Evolutionary conservation across 306 rosid species (phyloP).

Genomic region (Glycine latifolia): DNA sequence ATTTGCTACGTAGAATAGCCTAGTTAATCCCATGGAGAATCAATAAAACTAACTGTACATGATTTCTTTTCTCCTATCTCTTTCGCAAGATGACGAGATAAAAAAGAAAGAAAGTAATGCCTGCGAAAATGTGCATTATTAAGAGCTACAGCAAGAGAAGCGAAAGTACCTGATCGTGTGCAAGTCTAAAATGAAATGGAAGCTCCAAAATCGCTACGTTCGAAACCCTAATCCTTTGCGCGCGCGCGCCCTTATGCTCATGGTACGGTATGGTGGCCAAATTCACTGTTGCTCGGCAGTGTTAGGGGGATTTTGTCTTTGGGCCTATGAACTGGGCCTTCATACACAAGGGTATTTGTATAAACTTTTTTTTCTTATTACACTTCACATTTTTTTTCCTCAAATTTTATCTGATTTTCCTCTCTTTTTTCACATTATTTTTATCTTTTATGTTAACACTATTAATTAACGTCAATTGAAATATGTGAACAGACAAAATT

Average conservation of each 20-base stretch:
- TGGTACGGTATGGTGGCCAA: not conserved
- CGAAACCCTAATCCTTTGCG: constrained; percentile 30
- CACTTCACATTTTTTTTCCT: too few relatives aligned
- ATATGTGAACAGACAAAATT: too few relatives aligned
- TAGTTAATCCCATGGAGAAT: not conserved
- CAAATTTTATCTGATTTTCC: too few relatives aligned
- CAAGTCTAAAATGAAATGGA: not conserved
- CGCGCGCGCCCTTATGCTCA: not conserved
- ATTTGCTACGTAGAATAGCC: constrained; percentile 13
- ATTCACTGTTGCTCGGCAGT: constrained; percentile 33
- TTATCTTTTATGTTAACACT: too few relatives aligned
- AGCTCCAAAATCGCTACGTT: constrained; percentile 6
- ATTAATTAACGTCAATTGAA: too few relatives aligned
- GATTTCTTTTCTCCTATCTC: not conserved
- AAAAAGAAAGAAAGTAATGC: not conserved
- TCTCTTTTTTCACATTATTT: too few relatives aligned
- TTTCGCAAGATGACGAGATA: not conserved
- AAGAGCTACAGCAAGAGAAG: not conserved
- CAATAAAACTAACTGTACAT: constrained; percentile 3
- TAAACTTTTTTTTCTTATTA: too few relatives aligned
- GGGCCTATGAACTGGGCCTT: constrained; percentile 39
- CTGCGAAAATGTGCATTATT: not conserved
- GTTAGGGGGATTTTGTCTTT: constrained; percentile 8
- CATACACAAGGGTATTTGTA: not conserved
- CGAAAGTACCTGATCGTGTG: constrained; percentile 42